A percentile compares a stretch with the other conserved stretches of the same genome.
These are phyloP conservation scores for Tagetes patula DNA, from an alignment of 129 eudicot species.

Conservation along the genomic window DNA sequence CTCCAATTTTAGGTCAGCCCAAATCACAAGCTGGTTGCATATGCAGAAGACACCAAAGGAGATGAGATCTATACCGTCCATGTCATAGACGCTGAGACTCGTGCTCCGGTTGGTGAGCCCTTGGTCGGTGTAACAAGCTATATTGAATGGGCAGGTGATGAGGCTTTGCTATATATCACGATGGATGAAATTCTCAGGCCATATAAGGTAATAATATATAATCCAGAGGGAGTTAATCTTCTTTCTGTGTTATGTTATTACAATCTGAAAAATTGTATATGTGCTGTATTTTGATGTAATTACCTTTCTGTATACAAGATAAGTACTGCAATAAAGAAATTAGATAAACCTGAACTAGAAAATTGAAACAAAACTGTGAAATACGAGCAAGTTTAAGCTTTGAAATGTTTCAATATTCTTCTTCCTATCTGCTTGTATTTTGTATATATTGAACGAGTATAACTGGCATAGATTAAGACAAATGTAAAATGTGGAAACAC, in stretches of 20 bases:
- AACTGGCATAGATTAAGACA: slow-evolving; percentile 1
- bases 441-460: slow-evolving; percentile 6
- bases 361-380: not conserved
- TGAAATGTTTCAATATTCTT: not conserved
- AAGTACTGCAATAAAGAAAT: not conserved
- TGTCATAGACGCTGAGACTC: slow-evolving; percentile 73
- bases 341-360: not conserved
- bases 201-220: slow-evolving; percentile 59
- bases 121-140: slow-evolving; percentile 62
- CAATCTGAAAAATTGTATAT: not conserved
- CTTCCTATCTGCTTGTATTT: not conserved
- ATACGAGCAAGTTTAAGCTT: not conserved
- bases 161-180: slow-evolving; percentile 72
- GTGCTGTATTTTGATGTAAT: not conserved
- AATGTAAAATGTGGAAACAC: not conserved
- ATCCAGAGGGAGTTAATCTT: not conserved
- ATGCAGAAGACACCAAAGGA: slow-evolving; percentile 96
- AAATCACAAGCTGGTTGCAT: slow-evolving; percentile 79
- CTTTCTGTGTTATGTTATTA: not conserved
- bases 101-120: slow-evolving; percentile 69
- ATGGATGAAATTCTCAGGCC: slow-evolving; percentile 93
- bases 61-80: slow-evolving; percentile 80
- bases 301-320: not conserved
- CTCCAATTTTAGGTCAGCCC: slow-evolving; percentile 63
- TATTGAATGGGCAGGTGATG: slow-evolving; percentile 94